These are phyloP conservation scores for Fusarium nisikadoi DNA, from an alignment of 2,329 filamentous ascomycete genomes.

Conservation along the genomic window DNA sequence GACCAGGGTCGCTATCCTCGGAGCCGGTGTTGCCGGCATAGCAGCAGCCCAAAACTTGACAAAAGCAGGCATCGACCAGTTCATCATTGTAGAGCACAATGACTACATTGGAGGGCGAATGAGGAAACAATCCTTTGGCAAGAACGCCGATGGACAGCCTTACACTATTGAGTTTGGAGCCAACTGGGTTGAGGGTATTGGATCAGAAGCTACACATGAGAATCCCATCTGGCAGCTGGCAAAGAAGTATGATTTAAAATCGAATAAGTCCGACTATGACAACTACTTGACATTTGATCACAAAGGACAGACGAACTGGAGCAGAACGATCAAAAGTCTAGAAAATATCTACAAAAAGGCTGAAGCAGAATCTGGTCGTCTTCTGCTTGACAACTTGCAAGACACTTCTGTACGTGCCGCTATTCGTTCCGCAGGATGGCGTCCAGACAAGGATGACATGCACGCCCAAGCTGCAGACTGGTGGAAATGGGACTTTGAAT, in stretches of 20 bases:
- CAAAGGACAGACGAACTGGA: conserved; percentile 63
- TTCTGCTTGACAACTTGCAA: conserved; percentile 69
- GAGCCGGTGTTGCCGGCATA: conserved; percentile 71
- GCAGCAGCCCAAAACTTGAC: conserved; percentile 71
- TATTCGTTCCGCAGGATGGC: conserved; percentile 70
- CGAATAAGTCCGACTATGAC: conserved; percentile 67
- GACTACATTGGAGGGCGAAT: conserved; percentile 71
- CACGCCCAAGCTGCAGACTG: conserved; percentile 67
- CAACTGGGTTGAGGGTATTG: conserved; percentile 64
- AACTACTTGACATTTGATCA: conserved; percentile 70
- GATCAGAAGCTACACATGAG: conserved; percentile 49
- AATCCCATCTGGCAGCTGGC: conserved; percentile 73
- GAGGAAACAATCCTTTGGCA: conserved; percentile 66
- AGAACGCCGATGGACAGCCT: conserved; percentile 58
- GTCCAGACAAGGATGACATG: conserved; percentile 62
- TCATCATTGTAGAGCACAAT: conserved; percentile 73
- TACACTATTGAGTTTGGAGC: conserved; percentile 73
- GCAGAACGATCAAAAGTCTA: conserved; percentile 60
- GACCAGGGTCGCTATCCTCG: conserved; percentile 52
- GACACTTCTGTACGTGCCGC: conserved; percentile 70
- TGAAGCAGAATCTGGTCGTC: conserved; percentile 64
- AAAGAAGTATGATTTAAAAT: conserved; percentile 67
- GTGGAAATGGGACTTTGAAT: conserved; percentile 68
- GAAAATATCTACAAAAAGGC: conserved; percentile 57
- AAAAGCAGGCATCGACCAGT: conserved; percentile 70